phyloP scores from a whole-genome alignment of 352 stramenopile species.

The Phytophthora vignae region DNA sequence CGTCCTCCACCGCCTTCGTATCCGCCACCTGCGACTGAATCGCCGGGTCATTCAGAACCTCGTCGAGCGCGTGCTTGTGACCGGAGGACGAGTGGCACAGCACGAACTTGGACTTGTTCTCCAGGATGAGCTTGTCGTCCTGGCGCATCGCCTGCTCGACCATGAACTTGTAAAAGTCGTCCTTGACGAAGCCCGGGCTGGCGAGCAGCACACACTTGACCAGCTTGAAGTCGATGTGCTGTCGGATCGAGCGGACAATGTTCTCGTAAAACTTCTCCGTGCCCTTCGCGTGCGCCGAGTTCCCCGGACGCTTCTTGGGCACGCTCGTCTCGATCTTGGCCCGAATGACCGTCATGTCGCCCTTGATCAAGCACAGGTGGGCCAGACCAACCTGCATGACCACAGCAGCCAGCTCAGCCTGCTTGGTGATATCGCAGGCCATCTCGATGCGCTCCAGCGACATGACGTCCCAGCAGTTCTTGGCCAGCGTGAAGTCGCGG shows the following conservation, averaged over 20 bases:
- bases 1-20: constrained; percentile 94
- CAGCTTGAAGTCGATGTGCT: constrained; percentile 97
- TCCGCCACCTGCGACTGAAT: constrained; percentile 95
- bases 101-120: constrained; percentile 98
- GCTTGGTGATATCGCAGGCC: constrained; percentile 94
- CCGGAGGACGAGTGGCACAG: constrained; percentile 95
- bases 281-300: constrained; percentile 93
- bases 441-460: constrained; percentile 96
- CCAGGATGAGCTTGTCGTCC: constrained; percentile 95
- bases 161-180: constrained; percentile 98
- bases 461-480: constrained; percentile 98
- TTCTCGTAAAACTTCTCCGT: constrained; percentile 97
- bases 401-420: constrained; percentile 96
- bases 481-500: constrained; percentile 96
- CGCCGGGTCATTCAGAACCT: constrained; percentile 94
- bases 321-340: constrained; percentile 97
- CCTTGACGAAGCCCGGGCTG: constrained; percentile 97
- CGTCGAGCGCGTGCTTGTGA: constrained; percentile 98
- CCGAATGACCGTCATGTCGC: constrained; percentile 95
- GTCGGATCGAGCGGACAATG: constrained; percentile 95
- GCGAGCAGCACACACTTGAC: constrained; percentile 97
- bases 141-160: constrained; percentile 91
- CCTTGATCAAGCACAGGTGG: constrained; percentile 98
- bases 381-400: constrained; percentile 97
- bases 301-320: constrained; percentile 97